Base-by-base conservation (phyloP, 148 eudicot species). In the Rhododendron kiyosumense region DNA sequence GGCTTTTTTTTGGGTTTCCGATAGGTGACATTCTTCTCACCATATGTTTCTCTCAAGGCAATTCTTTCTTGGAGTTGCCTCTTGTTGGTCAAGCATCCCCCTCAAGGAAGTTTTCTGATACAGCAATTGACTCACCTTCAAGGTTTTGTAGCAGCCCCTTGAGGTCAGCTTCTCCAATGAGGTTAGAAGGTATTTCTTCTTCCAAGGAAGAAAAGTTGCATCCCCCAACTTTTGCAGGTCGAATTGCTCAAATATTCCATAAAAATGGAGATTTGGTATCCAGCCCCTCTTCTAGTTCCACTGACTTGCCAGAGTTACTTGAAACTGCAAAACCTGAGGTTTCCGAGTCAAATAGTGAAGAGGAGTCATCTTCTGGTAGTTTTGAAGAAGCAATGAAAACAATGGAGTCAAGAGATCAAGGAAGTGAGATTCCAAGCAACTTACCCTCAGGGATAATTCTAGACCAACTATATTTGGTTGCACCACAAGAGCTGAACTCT, bases 11-110 rank as follows among this genome's bases (percentile, higher is more conserved):
- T 34, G 82, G 46, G 49, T 52, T 36, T 41, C 61, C 12, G 36
- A 71, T 84, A 95, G 99, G 99, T 90, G 96, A 97, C 48, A 91
- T 97, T 81, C 95, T 97, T 86, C 95, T 97, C 81, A 91, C 92
- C 83, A 93, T 97, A 78, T 90, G 89, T 90, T 97, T 97, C 88
- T 93, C 94, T 65, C 99, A 94, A 88, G 93, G 86, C 85, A 88
- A 88, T 86, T 81, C 92, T 81, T 28, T 83, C 26, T 34, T 69
- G 85, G 98, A 94, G 46, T 67, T 87, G 84, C 88, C 87, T 74
- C 82, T 38, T 76, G 85, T 54, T 78, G 90, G 89, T 85, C 49
- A 46, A 63, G 43, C 85, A 20, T 38, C 77, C n/a, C 79, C 85
- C 45, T 78, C 83, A 45, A 90, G 86, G 81, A 89, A 89, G 78